These are phyloP conservation scores for Metschnikowia aberdeeniae DNA, from an alignment of 805 yeast genomes.

Conservation along the genomic window DNA sequence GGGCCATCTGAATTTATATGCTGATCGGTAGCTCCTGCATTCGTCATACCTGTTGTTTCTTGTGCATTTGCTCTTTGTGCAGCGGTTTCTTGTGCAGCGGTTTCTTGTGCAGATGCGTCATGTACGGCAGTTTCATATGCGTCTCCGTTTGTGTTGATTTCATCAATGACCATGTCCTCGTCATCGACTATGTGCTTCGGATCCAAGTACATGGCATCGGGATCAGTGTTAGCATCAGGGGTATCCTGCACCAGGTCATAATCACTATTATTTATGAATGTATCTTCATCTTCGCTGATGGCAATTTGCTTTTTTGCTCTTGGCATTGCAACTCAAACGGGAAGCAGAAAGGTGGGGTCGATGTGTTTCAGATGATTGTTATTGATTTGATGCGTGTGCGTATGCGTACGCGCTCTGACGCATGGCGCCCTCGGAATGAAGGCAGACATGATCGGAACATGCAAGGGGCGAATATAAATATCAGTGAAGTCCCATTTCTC, in stretches of 20 bases:
- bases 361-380: background rate
- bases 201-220: background rate
- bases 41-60: background rate
- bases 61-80: too few relatives aligned
- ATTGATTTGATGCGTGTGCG: conserved; percentile 3
- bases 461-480: too few relatives aligned
- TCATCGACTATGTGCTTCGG: conserved; percentile 1
- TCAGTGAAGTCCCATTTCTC: too few relatives aligned
- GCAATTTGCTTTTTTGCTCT: conserved; percentile 11
- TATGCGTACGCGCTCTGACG: conserved; percentile 5
- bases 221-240: background rate
- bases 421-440: conserved; percentile 5
- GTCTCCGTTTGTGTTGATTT: background rate
- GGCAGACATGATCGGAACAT: background rate
- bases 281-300: conserved; percentile 21
- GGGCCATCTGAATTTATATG: background rate
- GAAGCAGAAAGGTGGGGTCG: background rate
- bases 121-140: background rate
- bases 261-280: conserved; percentile 42
- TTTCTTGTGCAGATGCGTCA: too few relatives aligned
- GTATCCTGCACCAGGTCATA: conserved; percentile 10
- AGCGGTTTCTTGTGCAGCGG: too few relatives aligned
- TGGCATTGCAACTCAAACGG: conserved; percentile 3
- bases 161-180: conserved; percentile 1
- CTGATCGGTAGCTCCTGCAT: background rate